Conservation (phyloP, 2,329 filamentous ascomycete genomes). For the Diaporthe aspalathi region DNA sequence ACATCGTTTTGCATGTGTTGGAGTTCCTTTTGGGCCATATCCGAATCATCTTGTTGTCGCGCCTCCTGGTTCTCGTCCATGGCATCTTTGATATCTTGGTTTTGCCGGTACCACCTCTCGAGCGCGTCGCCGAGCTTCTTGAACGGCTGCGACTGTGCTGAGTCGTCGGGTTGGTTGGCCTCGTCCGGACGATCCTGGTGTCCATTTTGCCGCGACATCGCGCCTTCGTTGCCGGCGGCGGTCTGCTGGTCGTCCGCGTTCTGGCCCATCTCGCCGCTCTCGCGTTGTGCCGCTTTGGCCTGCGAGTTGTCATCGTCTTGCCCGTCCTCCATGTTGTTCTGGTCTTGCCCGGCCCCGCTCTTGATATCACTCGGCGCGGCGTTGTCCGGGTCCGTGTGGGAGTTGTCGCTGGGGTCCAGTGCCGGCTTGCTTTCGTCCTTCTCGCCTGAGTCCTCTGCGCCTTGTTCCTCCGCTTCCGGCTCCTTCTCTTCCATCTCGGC, state of each 20-base stretch:
- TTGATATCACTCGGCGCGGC: slow-evolving; percentile 72
- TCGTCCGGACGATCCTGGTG: slow-evolving; percentile 60
- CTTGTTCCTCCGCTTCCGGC: slow-evolving; percentile 46
- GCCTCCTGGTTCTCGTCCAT: slow-evolving; percentile 66
- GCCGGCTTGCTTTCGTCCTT: slow-evolving; percentile 52
- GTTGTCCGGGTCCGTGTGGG: slow-evolving; percentile 69
- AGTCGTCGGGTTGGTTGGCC: slow-evolving; percentile 57
- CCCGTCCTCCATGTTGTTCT: slow-evolving; percentile 68
- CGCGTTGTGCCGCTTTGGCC: slow-evolving; percentile 70
- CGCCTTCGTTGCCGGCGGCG: slow-evolving; percentile 72
- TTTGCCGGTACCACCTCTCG: slow-evolving; percentile 91
- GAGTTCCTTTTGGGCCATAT: slow-evolving; percentile 85
- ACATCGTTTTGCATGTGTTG: slow-evolving; percentile 92
- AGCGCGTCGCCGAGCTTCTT: slow-evolving; percentile 94
- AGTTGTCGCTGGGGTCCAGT: slow-evolving; percentile 57
- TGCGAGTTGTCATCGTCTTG: slow-evolving; percentile 66
- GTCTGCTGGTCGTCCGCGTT: slow-evolving; percentile 72
- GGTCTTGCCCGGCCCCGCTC: slow-evolving; percentile 74
- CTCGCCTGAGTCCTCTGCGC: slow-evolving; percentile 54
- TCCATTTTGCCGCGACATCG: slow-evolving; percentile 59
- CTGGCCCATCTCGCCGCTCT: slow-evolving; percentile 75
- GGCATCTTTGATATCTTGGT: slow-evolving; percentile 80
- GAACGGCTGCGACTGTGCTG: slow-evolving; percentile 75
- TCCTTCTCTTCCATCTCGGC: slow-evolving; percentile 44
- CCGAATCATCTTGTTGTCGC: slow-evolving; percentile 65